Conservation (phyloP, 1,139 yeast species). For the Candida sp. region DNA sequence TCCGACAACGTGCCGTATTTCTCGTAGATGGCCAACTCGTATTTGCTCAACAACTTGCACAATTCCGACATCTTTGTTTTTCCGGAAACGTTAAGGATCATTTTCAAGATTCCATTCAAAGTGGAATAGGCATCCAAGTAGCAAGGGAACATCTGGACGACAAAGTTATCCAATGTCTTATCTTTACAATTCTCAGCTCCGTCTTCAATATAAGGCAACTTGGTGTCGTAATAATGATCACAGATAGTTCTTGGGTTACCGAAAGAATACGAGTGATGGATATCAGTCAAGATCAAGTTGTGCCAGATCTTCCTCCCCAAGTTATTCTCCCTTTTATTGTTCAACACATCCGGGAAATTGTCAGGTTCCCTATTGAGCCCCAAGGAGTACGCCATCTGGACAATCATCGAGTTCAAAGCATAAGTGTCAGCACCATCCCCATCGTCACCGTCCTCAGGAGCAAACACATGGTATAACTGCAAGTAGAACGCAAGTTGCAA, state of each 20-base stretch:
- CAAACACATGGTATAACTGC: conserved; percentile 40
- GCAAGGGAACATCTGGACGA: conserved; percentile 19
- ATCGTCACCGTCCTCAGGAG: conserved; percentile 59
- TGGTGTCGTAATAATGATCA: conserved; percentile 28
- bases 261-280: conserved; percentile 28
- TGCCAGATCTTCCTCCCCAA: conserved; percentile 60
- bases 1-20: conserved; percentile 24
- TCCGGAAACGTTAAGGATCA: conserved; percentile 25
- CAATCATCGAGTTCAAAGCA: conserved; percentile 38
- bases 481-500: conserved; percentile 49
- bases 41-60: conserved; percentile 22
- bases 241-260: conserved; percentile 32
- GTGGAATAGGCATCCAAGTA: conserved; percentile 8
- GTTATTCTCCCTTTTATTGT: conserved; percentile 34
- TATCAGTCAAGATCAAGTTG: conserved; percentile 27
- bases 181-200: conserved; percentile 28
- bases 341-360: conserved; percentile 20
- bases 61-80: conserved; percentile 26
- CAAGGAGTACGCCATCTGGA: conserved; percentile 46
- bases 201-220: conserved; percentile 26
- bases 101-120: conserved; percentile 18
- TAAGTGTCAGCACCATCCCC: conserved; percentile 50
- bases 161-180: conserved; percentile 23
- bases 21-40: conserved; percentile 21
- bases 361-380: conserved; percentile 53